A percentile compares a stretch with the other conserved stretches of the same genome.
Conservation (phyloP, 768 basidiomycete species). For the Asterophora lycoperdoides region DNA sequence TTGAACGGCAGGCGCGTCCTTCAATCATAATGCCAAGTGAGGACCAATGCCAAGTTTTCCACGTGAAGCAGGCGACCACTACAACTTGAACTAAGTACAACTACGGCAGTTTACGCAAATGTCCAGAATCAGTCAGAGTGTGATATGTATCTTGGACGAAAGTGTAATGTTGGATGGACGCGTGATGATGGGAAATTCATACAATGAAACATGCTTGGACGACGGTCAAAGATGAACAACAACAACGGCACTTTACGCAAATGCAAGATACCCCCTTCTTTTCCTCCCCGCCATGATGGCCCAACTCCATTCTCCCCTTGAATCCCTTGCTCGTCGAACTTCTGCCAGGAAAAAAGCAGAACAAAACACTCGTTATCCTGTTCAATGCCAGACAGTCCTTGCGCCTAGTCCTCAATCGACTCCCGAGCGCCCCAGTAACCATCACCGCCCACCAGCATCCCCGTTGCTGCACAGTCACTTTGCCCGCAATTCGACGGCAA, state of each 20-base stretch:
- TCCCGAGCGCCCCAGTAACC: slow-evolving; percentile 4
- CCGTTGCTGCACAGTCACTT: slow-evolving; percentile 49
- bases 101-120: too few species aligned
- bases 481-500: slow-evolving; percentile 37
- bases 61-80: too few species aligned
- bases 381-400: not conserved
- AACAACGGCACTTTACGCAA: not conserved
- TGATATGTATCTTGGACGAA: too few species aligned
- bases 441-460: slow-evolving; percentile 26
- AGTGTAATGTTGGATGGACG: slow-evolving; percentile 1
- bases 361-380: slow-evolving; percentile 3
- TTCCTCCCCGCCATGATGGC: slow-evolving; percentile 1
- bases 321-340: slow-evolving; percentile 50
- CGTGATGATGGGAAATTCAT: not conserved
- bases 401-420: not conserved
- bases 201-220: not conserved
- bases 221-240: slow-evolving; percentile 3
- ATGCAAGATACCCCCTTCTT: not conserved
- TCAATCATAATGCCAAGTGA: too few species aligned
- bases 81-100: too few species aligned
- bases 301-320: slow-evolving; percentile 47
- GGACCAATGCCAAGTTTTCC: too few species aligned
- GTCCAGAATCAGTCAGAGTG: too few species aligned
- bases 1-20: too few species aligned
- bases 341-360: slow-evolving; percentile 42